Evolutionary conservation across 306 rosid genomes (phyloP), one percentile per base, ranked within the genome.

Genomic region (Prunus mume): DNA sequence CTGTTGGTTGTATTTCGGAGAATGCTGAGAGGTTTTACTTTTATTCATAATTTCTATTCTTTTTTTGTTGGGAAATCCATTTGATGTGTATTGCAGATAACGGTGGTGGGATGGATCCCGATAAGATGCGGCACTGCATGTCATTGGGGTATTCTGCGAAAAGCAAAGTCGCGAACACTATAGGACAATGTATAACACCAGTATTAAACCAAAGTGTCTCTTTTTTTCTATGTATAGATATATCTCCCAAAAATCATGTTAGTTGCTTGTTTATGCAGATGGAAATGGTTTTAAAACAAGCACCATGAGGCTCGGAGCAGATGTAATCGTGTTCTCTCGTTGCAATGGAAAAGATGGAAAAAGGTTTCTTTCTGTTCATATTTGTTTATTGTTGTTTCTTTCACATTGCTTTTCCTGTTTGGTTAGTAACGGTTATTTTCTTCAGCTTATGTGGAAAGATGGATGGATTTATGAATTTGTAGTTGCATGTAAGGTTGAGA

Each of bases 231-330:
- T 38, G 7, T 12, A 79, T 67, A 50, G 72, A 5, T 64, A 32
- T 52, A 75, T 63, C 68, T 63, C 46, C 45, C 24, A 52, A 80
- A 28, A 65, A 34, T 74, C 51, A 28, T 89, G 38, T 83, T 81
- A 77, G 79, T 73, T 77, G 47, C 56, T 79, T 83, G 68, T 72
- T 61, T 73, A 74, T 77, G 57, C 85, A 96, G 99, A 96, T 85
- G 99, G 99, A 85, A 96, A 96, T 91, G 99, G 99, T 20, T 96
- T 96, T 78, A 96, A 96, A 81, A 96, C 98, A 27, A 92, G 99
- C 85, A 96, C 97, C 54, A 92, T 96, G 99, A 87, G 99, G 77
- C 98, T 96, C 55, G 99, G 99, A 73, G 99, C 98, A 79, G 99
- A 96, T 75, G 99, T 91, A 25, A 91, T 96, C 60, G 97, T 96